Percentiles rank a stretch among this genome's conserved stretches.
Conservation (phyloP, 768 basidiomycete species). For the Boletus bicolor region DNA sequence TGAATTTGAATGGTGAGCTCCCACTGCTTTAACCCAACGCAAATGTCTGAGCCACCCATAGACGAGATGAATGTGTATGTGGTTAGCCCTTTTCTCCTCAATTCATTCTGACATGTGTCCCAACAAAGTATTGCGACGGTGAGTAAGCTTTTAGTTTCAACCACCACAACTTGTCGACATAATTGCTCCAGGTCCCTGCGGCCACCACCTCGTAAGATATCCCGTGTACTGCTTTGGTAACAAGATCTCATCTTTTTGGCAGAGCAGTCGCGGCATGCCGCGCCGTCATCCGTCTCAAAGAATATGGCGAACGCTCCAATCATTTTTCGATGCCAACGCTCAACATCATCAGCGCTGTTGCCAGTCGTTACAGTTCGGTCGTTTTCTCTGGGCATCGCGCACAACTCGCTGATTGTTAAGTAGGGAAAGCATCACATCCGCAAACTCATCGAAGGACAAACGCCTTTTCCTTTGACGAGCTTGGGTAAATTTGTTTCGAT, state of each 20-base stretch:
- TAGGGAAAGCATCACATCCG: slow-evolving; percentile 14
- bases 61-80: slow-evolving; percentile 30
- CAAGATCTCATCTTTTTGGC: slow-evolving; percentile 4
- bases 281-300: slow-evolving; percentile 60
- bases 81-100: neutral
- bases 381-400: neutral
- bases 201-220: slow-evolving; percentile 57
- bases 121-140: slow-evolving; percentile 24
- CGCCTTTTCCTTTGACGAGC: slow-evolving; percentile 18
- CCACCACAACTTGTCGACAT: neutral
- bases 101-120: neutral
- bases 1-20: slow-evolving; percentile 25
- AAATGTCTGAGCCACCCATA: slow-evolving; percentile 1
- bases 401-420: neutral
- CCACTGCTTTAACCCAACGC: neutral
- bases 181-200: slow-evolving; percentile 50
- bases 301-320: slow-evolving; percentile 41
- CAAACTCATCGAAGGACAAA: slow-evolving; percentile 11
- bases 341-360: slow-evolving; percentile 19
- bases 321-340: slow-evolving; percentile 19
- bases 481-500: slow-evolving; percentile 11
- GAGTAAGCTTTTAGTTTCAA: neutral
- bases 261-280: slow-evolving; percentile 53
- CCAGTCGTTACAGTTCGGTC: slow-evolving; percentile 18
- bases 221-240: neutral